phyloP scores from a whole-genome alignment of 176 grass and related monocot species.

The Lolium perenne region DNA sequence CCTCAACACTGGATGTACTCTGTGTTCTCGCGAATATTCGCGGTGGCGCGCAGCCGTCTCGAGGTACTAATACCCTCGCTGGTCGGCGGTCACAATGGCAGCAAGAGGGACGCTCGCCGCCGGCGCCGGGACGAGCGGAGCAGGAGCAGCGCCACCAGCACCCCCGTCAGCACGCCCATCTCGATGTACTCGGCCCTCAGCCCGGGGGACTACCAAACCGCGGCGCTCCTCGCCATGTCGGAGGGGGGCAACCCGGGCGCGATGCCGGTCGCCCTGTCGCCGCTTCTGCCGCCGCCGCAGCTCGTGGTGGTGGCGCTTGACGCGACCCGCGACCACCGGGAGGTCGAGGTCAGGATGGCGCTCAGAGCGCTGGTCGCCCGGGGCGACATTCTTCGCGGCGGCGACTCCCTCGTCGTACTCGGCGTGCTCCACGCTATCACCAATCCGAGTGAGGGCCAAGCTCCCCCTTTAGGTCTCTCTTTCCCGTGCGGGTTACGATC shows the following conservation, averaged over 20 bases:
- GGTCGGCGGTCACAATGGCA: constrained; percentile 26
- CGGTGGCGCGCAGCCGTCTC: constrained; percentile 35
- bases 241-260: not conserved
- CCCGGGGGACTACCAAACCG: constrained; percentile 30
- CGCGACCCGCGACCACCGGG: constrained; percentile 57
- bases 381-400: constrained; percentile 58
- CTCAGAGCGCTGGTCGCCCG: constrained; percentile 33
- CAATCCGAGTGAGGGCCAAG: constrained; percentile 59
- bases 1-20: constrained; percentile 42
- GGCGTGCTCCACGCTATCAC: constrained; percentile 62
- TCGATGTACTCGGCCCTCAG: constrained; percentile 53
- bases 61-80: constrained; percentile 48
- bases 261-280: not conserved
- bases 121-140: constrained; percentile 6
- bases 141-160: constrained; percentile 38
- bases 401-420: constrained; percentile 64
- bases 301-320: constrained; percentile 70
- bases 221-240: not conserved
- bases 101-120: constrained; percentile 11
- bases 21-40: constrained; percentile 51
- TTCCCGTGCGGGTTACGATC: not conserved
- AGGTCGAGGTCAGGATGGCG: constrained; percentile 55
- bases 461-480: constrained; percentile 9
- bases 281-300: constrained; percentile 49
- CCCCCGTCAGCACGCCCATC: constrained; percentile 35